Conservation (phyloP, 768 basidiomycete genomes). For the Podaxis rugospora region DNA sequence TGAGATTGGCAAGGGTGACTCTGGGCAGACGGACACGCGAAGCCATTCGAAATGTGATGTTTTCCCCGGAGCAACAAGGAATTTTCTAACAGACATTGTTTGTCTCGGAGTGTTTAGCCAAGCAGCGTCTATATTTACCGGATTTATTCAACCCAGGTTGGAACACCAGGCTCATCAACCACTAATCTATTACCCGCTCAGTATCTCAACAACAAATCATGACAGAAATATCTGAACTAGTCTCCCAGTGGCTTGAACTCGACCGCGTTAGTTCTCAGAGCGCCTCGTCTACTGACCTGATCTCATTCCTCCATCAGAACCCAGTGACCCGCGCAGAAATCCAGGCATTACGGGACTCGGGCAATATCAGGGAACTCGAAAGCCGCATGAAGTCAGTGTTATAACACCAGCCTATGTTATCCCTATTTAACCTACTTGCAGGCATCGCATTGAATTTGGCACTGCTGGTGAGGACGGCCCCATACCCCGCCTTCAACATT, state of each 20-base stretch:
- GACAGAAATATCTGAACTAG: neutral
- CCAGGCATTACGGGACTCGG: constrained; percentile 36
- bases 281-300: neutral
- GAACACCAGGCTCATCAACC: neutral
- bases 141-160: neutral
- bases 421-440: constrained; percentile 19
- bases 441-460: constrained; percentile 78
- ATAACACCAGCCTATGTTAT: neutral
- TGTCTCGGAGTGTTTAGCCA: constrained; percentile 8
- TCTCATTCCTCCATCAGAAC: constrained; percentile 32
- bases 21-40: constrained; percentile 32
- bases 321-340: constrained; percentile 45
- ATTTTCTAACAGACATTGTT: constrained; percentile 8
- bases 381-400: constrained; percentile 47
- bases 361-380: constrained; percentile 44
- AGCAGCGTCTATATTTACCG: constrained; percentile 2
- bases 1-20: constrained; percentile 67
- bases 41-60: constrained; percentile 24
- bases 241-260: constrained; percentile 1
- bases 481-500: neutral
- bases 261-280: neutral
- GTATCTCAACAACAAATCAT: neutral
- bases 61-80: neutral
- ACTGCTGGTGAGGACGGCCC: constrained; percentile 61
- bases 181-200: too few species aligned